These are phyloP conservation scores for Trypanosoma cruzi DNA, from an alignment of 208 protist species.

Conservation along the genomic window DNA sequence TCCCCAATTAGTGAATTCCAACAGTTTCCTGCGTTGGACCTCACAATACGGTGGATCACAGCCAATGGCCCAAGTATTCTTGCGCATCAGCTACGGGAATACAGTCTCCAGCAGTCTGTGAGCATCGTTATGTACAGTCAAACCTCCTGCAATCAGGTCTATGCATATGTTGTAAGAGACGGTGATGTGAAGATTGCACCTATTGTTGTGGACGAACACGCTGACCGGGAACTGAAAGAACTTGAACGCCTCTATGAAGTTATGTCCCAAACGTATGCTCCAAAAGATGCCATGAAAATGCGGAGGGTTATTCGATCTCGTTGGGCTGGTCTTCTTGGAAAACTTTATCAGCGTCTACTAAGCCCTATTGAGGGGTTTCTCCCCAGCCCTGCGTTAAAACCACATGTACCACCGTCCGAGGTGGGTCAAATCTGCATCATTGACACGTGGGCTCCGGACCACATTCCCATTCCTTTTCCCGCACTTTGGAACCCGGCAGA, in stretches of 20 bases:
- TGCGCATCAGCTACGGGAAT: conserved; percentile 28
- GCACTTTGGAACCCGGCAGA: conserved; percentile 5
- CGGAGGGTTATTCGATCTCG: conserved; percentile 21
- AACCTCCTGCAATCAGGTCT: conserved; percentile 1
- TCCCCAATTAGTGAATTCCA: background rate
- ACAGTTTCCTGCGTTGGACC: conserved; percentile 32
- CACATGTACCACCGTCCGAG: conserved; percentile 24
- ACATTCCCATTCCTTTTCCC: conserved; percentile 21
- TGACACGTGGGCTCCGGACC: conserved; percentile 10
- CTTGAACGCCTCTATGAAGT: conserved; percentile 13
- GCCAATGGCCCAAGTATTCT: conserved; percentile 39
- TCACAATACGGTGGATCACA: conserved; percentile 51
- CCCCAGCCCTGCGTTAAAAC: conserved; percentile 41
- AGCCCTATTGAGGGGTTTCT: conserved; percentile 56
- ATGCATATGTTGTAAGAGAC: conserved; percentile 19
- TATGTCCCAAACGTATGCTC: background rate
- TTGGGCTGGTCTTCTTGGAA: conserved; percentile 51
- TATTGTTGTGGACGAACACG: conserved; percentile 16
- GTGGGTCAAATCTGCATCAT: conserved; percentile 28
- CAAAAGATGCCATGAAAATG: conserved; percentile 2
- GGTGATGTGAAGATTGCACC: conserved; percentile 9
- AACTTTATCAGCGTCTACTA: conserved; percentile 55
- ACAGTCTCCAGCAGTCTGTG: conserved; percentile 12
- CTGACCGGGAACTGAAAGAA: conserved; percentile 18
- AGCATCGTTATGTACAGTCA: conserved; percentile 26